Percentiles rank a stretch among this genome's conserved stretches.
Evolutionary conservation across 176 grass and related monocot genomes (phyloP).

Genomic region (Phoenix roebelenii): DNA sequence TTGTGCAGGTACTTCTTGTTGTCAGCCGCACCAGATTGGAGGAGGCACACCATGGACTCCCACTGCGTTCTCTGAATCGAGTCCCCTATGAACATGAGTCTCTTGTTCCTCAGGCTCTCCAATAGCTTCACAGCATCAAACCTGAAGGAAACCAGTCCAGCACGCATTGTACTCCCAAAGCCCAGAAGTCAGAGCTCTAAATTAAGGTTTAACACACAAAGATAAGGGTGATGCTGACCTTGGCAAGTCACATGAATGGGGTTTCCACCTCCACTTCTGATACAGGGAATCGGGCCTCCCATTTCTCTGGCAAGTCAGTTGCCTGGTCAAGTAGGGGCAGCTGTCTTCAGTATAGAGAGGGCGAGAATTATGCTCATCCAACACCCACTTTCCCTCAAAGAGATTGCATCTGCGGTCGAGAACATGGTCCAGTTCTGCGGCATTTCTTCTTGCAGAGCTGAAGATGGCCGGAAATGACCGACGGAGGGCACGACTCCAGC

Average conservation of each 20-base stretch:
- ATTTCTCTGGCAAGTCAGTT: conserved; percentile 9
- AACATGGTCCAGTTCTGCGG: too few relatives aligned
- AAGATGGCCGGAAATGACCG: too few relatives aligned
- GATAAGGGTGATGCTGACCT: background rate
- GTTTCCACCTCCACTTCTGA: conserved; percentile 21
- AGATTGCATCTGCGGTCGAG: conserved; percentile 1
- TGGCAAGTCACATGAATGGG: conserved; percentile 12
- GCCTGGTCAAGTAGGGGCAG: conserved; percentile 17
- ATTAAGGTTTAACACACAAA: too few relatives aligned
- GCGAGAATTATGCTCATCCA: conserved; percentile 3
- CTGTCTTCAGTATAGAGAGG: conserved; percentile 17
- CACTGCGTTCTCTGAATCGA: conserved; percentile 89
- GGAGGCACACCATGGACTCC: conserved; percentile 93
- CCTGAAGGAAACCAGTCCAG: conserved; percentile 14
- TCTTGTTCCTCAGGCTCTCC: conserved; percentile 52
- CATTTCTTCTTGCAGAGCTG: too few relatives aligned
- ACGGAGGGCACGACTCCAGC: too few relatives aligned
- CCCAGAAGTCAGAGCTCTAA: too few relatives aligned
- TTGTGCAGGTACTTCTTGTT: conserved; percentile 68
- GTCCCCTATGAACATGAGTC: conserved; percentile 90
- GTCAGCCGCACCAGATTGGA: conserved; percentile 44
- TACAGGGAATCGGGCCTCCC: conserved; percentile 17
- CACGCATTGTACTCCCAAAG: too few relatives aligned
- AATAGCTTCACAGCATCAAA: conserved; percentile 75
- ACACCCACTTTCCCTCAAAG: conserved; percentile 10